A percentile compares a stretch with the other conserved stretches of the same genome.
phyloP scores from a whole-genome alignment of 768 basidiomycete genomes.

The Cystobasidium tubakii region DNA sequence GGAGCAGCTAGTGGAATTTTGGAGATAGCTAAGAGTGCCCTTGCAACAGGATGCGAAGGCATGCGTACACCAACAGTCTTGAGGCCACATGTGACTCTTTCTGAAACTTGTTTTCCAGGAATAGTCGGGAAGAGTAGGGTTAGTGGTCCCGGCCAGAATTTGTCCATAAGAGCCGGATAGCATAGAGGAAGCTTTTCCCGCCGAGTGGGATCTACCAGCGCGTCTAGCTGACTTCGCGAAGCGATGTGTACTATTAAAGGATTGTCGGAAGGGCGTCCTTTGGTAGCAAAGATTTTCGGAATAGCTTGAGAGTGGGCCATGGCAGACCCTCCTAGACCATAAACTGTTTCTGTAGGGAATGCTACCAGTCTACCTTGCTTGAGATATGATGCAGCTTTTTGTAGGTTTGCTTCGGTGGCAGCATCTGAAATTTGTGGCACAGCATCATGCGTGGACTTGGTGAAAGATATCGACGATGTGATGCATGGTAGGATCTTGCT shows the following conservation, averaged over 20 bases:
- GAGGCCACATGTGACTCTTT: constrained; percentile 68
- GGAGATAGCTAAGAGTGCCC: constrained; percentile 72
- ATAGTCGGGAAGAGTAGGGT: constrained; percentile 74
- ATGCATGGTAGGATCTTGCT: constrained; percentile 26
- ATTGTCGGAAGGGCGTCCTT: constrained; percentile 90
- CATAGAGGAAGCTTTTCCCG: constrained; percentile 54
- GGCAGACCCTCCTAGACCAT: constrained; percentile 88
- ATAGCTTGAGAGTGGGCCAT: constrained; percentile 58
- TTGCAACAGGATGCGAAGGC: constrained; percentile 87
- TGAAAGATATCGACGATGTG: constrained; percentile 16
- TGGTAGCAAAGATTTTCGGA: constrained; percentile 71
- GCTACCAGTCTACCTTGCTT: constrained; percentile 55
- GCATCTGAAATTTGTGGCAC: constrained; percentile 29
- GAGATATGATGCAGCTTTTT: constrained; percentile 24
- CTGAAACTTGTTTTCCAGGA: constrained; percentile 53
- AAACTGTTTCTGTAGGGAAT: constrained; percentile 96
- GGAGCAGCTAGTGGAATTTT: constrained; percentile 82
- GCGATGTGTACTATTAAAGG: constrained; percentile 96
- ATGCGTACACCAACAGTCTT: constrained; percentile 78
- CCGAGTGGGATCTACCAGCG: constrained; percentile 67
- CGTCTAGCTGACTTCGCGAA: constrained; percentile 69
- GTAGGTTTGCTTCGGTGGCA: constrained; percentile 4
- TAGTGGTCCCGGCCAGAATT: constrained; percentile 92
- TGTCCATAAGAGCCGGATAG: constrained; percentile 68
- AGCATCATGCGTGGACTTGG: not conserved